Percentiles rank a stretch among this genome's conserved stretches.
Evolutionary conservation across 2,329 filamentous ascomycete species (phyloP).

Genomic region (Paecilomyces sp.): DNA sequence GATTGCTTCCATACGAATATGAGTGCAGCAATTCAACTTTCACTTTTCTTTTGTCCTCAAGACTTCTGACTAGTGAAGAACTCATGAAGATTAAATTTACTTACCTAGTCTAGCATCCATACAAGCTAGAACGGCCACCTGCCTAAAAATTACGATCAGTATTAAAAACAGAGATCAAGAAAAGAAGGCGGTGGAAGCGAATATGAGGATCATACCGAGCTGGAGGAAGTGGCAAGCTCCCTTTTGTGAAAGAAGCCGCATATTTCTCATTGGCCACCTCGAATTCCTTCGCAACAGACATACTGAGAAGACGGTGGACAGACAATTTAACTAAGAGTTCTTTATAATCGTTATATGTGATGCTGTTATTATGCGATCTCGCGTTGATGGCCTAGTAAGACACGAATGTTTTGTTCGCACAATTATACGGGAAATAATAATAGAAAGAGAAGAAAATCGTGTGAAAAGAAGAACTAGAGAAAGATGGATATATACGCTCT

Average conservation of each 20-base stretch:
- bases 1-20: neutral
- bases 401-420: too few species aligned
- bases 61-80: too few species aligned
- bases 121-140: slow-evolving; percentile 55
- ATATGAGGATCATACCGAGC: slow-evolving; percentile 41
- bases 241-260: slow-evolving; percentile 55
- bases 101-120: slow-evolving; percentile 63
- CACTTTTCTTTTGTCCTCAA: too few species aligned
- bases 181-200: neutral
- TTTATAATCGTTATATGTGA: neutral
- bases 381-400: neutral
- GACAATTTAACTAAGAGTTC: neutral
- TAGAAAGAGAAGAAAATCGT: too few species aligned
- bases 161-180: neutral
- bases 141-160: slow-evolving; percentile 7
- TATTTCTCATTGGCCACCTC: slow-evolving; percentile 53
- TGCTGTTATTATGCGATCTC: neutral
- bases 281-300: slow-evolving; percentile 41
- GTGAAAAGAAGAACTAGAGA: too few species aligned
- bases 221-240: slow-evolving; percentile 60
- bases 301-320: slow-evolving; percentile 1
- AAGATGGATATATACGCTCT: neutral
- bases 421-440: neutral
- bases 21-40: too few species aligned
- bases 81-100: neutral